Evolutionary conservation across 345 rosid genomes (phyloP).

Genomic region (Aurinia saxatilis): DNA sequence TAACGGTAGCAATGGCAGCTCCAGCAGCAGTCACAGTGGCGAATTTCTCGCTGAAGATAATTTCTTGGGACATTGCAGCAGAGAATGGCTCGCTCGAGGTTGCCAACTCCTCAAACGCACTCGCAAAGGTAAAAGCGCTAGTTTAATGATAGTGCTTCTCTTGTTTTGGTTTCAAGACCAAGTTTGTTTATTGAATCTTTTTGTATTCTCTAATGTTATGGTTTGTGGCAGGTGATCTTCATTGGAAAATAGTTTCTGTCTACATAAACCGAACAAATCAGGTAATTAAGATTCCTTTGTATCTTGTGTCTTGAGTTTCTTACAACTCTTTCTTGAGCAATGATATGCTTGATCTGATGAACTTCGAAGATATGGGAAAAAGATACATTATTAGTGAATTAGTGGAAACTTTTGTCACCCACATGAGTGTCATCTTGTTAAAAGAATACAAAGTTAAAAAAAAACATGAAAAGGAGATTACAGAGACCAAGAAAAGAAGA

Average conservation of each 20-base stretch:
- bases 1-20: slow-evolving; percentile 56
- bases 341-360: slow-evolving; percentile 6
- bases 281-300: slow-evolving; percentile 35
- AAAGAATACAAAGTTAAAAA: slow-evolving; percentile 15
- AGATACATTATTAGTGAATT: not conserved
- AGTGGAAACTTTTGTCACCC: slow-evolving; percentile 11
- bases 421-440: slow-evolving; percentile 22
- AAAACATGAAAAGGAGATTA: slow-evolving; percentile 4
- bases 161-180: not conserved
- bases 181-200: not conserved
- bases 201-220: not conserved
- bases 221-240: slow-evolving; percentile 82
- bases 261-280: slow-evolving; percentile 75
- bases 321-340: not conserved
- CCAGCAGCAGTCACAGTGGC: slow-evolving; percentile 73
- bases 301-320: not conserved
- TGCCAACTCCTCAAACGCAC: slow-evolving; percentile 94
- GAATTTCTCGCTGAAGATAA: slow-evolving; percentile 83
- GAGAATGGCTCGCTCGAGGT: slow-evolving; percentile 88
- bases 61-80: slow-evolving; percentile 74
- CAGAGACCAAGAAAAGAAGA: slow-evolving; percentile 21
- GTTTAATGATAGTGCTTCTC: not conserved
- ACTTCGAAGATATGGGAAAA: slow-evolving; percentile 5
- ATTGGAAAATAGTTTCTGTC: slow-evolving; percentile 87
- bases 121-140: slow-evolving; percentile 54